These are phyloP conservation scores for Metroxylon sagu DNA, from an alignment of 176 grass and related monocot species.

Conservation along the genomic window DNA sequence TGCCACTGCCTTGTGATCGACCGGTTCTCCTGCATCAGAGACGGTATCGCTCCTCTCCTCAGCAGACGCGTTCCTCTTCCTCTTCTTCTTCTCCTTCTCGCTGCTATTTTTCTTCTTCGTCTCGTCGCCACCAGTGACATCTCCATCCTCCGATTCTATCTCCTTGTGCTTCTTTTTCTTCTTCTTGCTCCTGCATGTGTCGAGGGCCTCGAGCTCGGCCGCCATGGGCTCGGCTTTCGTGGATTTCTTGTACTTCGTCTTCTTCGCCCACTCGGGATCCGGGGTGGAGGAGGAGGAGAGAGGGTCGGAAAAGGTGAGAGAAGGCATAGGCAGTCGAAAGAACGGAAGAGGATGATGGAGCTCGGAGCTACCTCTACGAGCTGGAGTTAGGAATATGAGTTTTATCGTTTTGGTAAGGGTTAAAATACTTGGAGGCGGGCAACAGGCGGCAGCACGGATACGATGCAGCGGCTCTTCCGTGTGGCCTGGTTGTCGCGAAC, in stretches of 20 bases:
- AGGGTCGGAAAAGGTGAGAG: slow-evolving; percentile 14
- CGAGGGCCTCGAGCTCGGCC: background rate
- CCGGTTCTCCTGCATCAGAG: slow-evolving; percentile 28
- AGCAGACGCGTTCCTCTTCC: slow-evolving; percentile 18
- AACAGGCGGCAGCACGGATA: too few relatives aligned
- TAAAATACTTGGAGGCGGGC: too few relatives aligned
- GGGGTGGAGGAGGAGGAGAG: slow-evolving; percentile 21
- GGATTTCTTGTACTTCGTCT: slow-evolving; percentile 25
- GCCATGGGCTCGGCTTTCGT: background rate
- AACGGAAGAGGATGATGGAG: background rate
- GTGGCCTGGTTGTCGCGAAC: too few relatives aligned
- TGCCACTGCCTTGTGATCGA: background rate
- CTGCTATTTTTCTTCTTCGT: slow-evolving; percentile 43
- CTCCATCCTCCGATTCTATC: slow-evolving; percentile 30
- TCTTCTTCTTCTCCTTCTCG: slow-evolving; percentile 43
- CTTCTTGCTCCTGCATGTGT: too few relatives aligned
- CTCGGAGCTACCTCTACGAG: background rate
- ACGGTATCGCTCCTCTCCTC: slow-evolving; percentile 47
- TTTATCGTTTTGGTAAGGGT: too few relatives aligned
- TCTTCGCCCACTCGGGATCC: slow-evolving; percentile 45
- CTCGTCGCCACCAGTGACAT: slow-evolving; percentile 7
- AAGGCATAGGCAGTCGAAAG: slow-evolving; percentile 40
- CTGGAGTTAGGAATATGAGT: too few relatives aligned
- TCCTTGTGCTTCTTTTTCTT: slow-evolving; percentile 14
- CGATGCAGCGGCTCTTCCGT: too few relatives aligned